phyloP scores from a whole-genome alignment of 2,329 filamentous ascomycete genomes.

The Ascocoryne sarcoides region DNA sequence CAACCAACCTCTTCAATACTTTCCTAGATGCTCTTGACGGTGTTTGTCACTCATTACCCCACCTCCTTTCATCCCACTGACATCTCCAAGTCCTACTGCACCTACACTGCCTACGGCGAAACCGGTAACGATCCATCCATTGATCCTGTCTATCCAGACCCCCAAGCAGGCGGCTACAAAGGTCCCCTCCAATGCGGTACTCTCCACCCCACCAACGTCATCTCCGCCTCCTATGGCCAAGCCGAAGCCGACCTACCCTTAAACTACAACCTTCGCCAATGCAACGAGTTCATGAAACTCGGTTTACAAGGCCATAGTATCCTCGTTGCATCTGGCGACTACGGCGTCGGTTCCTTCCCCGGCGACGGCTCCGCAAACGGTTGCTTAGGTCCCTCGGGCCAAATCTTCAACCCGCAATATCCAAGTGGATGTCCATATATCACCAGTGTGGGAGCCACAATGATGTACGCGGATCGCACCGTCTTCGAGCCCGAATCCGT shows the following conservation, averaged over 20 bases:
- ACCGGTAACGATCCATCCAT: conserved; percentile 32
- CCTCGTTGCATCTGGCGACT: conserved; percentile 53
- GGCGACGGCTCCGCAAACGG: conserved; percentile 49
- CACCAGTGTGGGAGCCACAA: conserved; percentile 56
- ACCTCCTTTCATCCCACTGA: no score
- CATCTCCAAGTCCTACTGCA: conserved; percentile 38
- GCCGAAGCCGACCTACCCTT: conserved; percentile 55
- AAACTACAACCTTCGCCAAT: conserved; percentile 52
- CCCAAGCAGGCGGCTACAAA: conserved; percentile 32
- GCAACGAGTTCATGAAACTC: conserved; percentile 55
- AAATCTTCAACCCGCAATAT: conserved; percentile 38
- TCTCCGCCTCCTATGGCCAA: conserved; percentile 59
- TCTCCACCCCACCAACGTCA: conserved; percentile 24
- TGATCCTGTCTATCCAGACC: conserved; percentile 37
- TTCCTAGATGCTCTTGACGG: conserved; percentile 26
- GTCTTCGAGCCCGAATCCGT: conserved; percentile 18
- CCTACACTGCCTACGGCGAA: conserved; percentile 35
- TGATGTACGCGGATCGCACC: conserved; percentile 35
- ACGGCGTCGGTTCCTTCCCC: conserved; percentile 46
- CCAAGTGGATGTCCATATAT: conserved; percentile 61
- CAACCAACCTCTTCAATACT: conserved; percentile 22
- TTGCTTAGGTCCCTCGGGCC: conserved; percentile 29
- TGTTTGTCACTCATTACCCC: no score
- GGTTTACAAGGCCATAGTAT: conserved; percentile 59
- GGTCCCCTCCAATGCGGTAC: conserved; percentile 20